These are phyloP conservation scores for Rhinocladiella mackenziei DNA, from an alignment of 2,329 filamentous ascomycete genomes.

Conservation along the genomic window DNA sequence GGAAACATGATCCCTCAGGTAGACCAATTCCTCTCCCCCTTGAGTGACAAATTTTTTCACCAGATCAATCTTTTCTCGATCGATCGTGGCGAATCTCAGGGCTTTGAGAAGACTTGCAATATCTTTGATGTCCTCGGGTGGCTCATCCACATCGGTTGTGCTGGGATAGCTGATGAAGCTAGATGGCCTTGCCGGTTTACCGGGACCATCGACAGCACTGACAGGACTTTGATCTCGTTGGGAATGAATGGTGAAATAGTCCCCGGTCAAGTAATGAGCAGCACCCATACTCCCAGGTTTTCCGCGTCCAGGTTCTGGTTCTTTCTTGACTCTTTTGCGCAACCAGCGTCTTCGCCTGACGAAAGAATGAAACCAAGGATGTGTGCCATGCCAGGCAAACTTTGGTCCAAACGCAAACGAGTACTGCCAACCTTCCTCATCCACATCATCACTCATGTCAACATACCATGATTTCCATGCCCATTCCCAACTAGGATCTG, in stretches of 20 bases:
- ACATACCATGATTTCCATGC: conserved; percentile 68
- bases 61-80: conserved; percentile 84
- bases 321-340: conserved; percentile 67
- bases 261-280: conserved; percentile 64
- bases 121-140: conserved; percentile 56
- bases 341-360: conserved; percentile 89
- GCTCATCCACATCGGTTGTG: conserved; percentile 42
- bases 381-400: conserved; percentile 81
- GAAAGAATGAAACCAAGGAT: conserved; percentile 90
- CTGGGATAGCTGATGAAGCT: conserved; percentile 37
- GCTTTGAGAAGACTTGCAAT: conserved; percentile 65
- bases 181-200: conserved; percentile 28
- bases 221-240: conserved; percentile 47
- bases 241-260: conserved; percentile 74
- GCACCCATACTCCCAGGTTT: conserved; percentile 40
- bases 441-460: conserved; percentile 74
- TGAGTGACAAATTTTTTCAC: conserved; percentile 77
- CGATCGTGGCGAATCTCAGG: conserved; percentile 69
- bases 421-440: conserved; percentile 95
- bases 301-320: conserved; percentile 33
- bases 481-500: conserved; percentile 96
- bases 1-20: conserved; percentile 73
- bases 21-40: conserved; percentile 68
- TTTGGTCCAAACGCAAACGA: conserved; percentile 74
- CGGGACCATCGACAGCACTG: conserved; percentile 34